Evolutionary conservation across 2,329 filamentous ascomycete species (phyloP).

Genomic region (Phialemoniopsis sp.): DNA sequence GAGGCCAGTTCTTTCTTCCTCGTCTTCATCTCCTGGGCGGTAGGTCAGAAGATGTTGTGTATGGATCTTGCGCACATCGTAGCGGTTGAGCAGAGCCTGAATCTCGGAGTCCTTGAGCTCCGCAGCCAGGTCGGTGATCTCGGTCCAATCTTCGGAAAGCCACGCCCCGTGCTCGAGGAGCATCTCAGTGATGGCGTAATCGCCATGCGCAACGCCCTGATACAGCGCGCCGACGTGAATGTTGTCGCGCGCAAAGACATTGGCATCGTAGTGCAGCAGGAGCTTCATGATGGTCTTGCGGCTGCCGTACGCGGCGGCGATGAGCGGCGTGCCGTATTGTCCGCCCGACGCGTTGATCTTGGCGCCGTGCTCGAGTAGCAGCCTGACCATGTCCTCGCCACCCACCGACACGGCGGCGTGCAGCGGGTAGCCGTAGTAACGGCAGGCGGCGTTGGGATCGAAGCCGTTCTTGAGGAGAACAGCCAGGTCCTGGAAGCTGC

Average conservation of each 20-base stretch:
- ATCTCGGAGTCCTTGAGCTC: constrained; percentile 1
- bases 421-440: constrained; percentile 19
- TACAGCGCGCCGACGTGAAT: constrained; percentile 2
- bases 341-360: constrained; percentile 15
- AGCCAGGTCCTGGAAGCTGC: no score
- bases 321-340: background rate
- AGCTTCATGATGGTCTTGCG: constrained; percentile 1
- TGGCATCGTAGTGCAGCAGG: constrained; percentile 1
- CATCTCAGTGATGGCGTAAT: constrained; percentile 3
- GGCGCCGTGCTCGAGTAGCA: constrained; percentile 26
- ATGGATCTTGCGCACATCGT: background rate
- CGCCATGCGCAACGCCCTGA: constrained; percentile 1
- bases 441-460: background rate
- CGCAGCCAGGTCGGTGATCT: constrained; percentile 1
- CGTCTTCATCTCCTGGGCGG: no score
- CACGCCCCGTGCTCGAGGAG: constrained; percentile 2
- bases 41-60: background rate
- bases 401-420: constrained; percentile 43
- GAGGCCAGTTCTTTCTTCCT: no score
- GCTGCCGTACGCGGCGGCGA: constrained; percentile 1
- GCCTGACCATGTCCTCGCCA: constrained; percentile 26
- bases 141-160: constrained; percentile 1
- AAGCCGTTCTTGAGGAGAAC: background rate
- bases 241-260: background rate
- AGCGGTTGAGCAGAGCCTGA: background rate